Percentiles rank a stretch among this genome's conserved stretches.
These are phyloP conservation scores for Xanthoparmelia taractica DNA, from an alignment of 495 filamentous ascomycete species.

Conservation along the genomic window DNA sequence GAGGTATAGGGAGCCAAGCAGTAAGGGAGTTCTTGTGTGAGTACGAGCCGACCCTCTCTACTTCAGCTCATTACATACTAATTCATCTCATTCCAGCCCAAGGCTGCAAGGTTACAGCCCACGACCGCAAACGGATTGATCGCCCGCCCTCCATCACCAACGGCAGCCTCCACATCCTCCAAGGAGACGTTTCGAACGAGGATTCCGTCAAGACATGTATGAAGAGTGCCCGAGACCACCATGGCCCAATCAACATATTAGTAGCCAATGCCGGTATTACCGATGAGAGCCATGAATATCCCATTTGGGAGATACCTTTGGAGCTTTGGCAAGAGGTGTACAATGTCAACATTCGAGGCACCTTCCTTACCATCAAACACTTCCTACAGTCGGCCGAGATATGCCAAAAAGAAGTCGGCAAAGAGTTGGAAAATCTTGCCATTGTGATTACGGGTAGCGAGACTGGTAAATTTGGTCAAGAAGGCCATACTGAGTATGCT, in stretches of 20 bases:
- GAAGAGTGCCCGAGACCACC: slow-evolving; percentile 36
- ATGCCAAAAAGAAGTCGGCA: slow-evolving; percentile 30
- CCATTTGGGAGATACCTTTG: slow-evolving; percentile 48
- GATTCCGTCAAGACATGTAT: slow-evolving; percentile 40
- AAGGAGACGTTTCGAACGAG: slow-evolving; percentile 44
- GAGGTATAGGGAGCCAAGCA: slow-evolving; percentile 44
- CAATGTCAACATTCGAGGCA: slow-evolving; percentile 42
- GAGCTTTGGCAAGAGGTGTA: slow-evolving; percentile 48
- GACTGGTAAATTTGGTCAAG: slow-evolving; percentile 43
- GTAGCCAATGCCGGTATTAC: slow-evolving; percentile 46
- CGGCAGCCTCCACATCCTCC: slow-evolving; percentile 34
- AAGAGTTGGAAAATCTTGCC: slow-evolving; percentile 43
- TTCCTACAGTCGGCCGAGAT: slow-evolving; percentile 40
- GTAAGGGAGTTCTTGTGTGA: slow-evolving; percentile 48
- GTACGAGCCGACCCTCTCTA: slow-evolving; percentile 14
- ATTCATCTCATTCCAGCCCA: slow-evolving; percentile 33
- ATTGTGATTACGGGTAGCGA: slow-evolving; percentile 51
- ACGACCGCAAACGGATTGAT: slow-evolving; percentile 36
- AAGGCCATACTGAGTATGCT: slow-evolving; percentile 44
- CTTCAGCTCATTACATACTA: not conserved
- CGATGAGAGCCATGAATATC: slow-evolving; percentile 37
- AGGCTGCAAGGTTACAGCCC: slow-evolving; percentile 48
- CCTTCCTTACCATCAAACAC: slow-evolving; percentile 52
- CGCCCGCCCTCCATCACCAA: slow-evolving; percentile 20
- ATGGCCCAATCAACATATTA: slow-evolving; percentile 48